phyloP scores from a whole-genome alignment of 2,329 filamentous ascomycete species.

The Calonectria montana region DNA sequence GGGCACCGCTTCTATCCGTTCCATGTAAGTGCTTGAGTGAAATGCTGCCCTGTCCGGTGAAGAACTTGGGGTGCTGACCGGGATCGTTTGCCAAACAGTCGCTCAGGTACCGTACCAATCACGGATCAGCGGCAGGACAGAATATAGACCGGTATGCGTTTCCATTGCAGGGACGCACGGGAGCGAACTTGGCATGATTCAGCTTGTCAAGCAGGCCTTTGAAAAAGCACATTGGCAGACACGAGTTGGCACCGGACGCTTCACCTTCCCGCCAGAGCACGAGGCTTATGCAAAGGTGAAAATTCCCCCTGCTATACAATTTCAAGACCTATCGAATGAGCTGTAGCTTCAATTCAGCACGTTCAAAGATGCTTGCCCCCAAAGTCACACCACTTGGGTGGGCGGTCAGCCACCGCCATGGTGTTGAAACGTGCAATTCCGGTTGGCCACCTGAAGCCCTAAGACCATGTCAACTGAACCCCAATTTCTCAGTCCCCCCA shows the following conservation, averaged over 20 bases:
- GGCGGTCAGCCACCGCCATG: constrained; percentile 24
- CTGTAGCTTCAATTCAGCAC: constrained; percentile 18
- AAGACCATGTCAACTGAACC: neutral
- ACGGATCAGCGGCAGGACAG: constrained; percentile 39
- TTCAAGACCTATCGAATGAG: constrained; percentile 24
- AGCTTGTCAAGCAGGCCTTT: constrained; percentile 44
- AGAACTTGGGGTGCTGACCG: constrained; percentile 22
- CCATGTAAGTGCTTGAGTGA: constrained; percentile 46
- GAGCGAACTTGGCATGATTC: constrained; percentile 41
- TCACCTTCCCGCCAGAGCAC: constrained; percentile 42
- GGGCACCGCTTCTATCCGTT: constrained; percentile 45
- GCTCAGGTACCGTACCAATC: constrained; percentile 47
- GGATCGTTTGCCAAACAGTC: constrained; percentile 34
- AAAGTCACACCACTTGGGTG: constrained; percentile 36
- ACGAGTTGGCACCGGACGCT: constrained; percentile 43
- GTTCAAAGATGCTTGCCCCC: constrained; percentile 20
- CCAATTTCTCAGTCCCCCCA: neutral
- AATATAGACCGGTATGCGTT: constrained; percentile 46
- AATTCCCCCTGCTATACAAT: constrained; percentile 11
- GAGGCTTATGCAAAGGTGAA: constrained; percentile 6
- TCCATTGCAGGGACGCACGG: constrained; percentile 45
- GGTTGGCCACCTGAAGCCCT: neutral
- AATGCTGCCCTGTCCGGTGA: neutral
- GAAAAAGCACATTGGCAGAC: constrained; percentile 42
- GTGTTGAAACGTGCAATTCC: constrained; percentile 3